These are phyloP conservation scores for Fusarium decemcellulare DNA, from an alignment of 2,329 filamentous ascomycete species.

Conservation along the genomic window DNA sequence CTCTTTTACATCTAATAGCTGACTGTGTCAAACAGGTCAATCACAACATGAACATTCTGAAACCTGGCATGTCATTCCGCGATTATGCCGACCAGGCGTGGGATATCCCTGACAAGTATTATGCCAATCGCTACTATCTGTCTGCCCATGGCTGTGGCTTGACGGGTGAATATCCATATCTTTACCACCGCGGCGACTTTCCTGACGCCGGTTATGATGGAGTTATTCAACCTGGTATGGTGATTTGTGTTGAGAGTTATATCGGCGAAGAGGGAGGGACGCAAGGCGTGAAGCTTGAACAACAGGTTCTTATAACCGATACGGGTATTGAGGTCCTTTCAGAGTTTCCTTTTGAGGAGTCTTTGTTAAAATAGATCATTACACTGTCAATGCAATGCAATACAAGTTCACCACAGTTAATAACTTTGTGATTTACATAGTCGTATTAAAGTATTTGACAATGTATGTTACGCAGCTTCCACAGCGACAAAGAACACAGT, in stretches of 20 bases:
- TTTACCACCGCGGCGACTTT: slow-evolving; percentile 7
- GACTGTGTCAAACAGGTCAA: not conserved
- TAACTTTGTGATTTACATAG: too few species aligned
- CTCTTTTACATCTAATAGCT: not conserved
- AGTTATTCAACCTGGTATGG: slow-evolving; percentile 11
- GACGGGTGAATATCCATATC: slow-evolving; percentile 14
- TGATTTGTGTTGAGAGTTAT: slow-evolving; percentile 14
- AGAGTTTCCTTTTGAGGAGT: slow-evolving; percentile 3
- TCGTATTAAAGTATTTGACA: too few species aligned
- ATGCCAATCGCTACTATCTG: slow-evolving; percentile 12
- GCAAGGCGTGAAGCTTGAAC: slow-evolving; percentile 22
- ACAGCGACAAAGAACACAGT: too few species aligned
- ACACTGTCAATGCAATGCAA: too few species aligned
- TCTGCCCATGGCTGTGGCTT: slow-evolving; percentile 15
- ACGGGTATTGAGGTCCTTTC: slow-evolving; percentile 1
- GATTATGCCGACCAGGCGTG: slow-evolving; percentile 8
- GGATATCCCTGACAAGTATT: slow-evolving; percentile 11
- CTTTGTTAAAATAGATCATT: not conserved
- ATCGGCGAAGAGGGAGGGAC: slow-evolving; percentile 9
- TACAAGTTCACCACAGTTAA: too few species aligned
- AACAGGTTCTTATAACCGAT: slow-evolving; percentile 16
- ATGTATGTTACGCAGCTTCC: too few species aligned
- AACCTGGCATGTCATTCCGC: slow-evolving; percentile 17
- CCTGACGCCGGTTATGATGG: slow-evolving; percentile 16
- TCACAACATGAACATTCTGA: slow-evolving; percentile 16